Evolutionary conservation across 2,329 filamentous ascomycete species (phyloP).

Genomic region (Nemania bipapillata): DNA sequence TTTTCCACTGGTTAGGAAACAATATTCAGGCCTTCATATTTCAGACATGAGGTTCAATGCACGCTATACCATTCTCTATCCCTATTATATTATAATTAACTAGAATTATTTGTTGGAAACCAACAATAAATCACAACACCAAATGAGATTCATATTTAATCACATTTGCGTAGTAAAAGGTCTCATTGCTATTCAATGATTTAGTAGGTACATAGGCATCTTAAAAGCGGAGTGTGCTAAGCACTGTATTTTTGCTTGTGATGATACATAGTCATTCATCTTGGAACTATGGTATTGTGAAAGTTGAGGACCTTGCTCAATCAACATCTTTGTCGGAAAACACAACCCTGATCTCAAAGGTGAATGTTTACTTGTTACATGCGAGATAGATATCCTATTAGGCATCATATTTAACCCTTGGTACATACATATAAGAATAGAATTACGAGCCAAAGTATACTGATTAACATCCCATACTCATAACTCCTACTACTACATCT

Average conservation of each 20-base stretch:
- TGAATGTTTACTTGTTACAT: background rate
- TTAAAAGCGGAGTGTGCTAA: no score
- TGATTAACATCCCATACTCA: background rate
- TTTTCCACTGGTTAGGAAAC: no score
- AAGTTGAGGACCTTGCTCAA: background rate
- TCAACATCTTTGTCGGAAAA: background rate
- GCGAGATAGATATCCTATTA: background rate
- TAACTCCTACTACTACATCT: background rate
- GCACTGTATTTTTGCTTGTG: background rate
- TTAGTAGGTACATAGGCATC: no score
- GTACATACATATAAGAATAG: no score
- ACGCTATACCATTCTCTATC: no score
- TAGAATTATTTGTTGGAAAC: background rate
- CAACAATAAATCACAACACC: no score
- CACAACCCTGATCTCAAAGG: background rate
- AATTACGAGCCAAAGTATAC: no score
- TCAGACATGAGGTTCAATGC: no score
- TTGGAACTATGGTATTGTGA: background rate
- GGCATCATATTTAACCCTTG: background rate
- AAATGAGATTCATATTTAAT: no score
- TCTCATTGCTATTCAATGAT: no score
- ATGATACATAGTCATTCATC: background rate
- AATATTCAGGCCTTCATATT: no score
- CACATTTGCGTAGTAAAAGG: no score
- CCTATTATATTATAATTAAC: background rate